Evolutionary conservation across 345 rosid genomes (phyloP).

Genomic region (Theobroma cacao): DNA sequence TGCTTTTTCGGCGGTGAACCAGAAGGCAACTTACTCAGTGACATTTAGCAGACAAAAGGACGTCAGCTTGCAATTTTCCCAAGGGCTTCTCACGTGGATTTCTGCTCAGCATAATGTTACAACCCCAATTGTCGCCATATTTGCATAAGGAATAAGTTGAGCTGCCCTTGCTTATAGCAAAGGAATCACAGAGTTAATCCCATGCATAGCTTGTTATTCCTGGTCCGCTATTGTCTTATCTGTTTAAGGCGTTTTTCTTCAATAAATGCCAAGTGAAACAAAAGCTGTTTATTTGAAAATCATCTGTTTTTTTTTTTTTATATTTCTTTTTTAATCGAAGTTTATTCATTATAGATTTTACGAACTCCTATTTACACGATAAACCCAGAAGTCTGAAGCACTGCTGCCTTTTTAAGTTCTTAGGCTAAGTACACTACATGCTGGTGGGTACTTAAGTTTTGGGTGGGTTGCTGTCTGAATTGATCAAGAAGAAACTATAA

Average conservation of each 20-base stretch:
- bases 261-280: not conserved
- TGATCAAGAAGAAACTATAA: too few relatives aligned
- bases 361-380: too few relatives aligned
- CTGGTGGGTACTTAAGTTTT: too few relatives aligned
- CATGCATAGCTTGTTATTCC: not conserved
- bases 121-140: slow-evolving; percentile 20
- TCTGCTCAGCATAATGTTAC: slow-evolving; percentile 15
- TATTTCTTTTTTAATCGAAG: too few relatives aligned
- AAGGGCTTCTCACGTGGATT: slow-evolving; percentile 31
- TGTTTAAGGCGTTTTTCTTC: not conserved
- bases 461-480: too few relatives aligned
- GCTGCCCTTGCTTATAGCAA: not conserved
- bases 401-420: too few relatives aligned
- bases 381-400: too few relatives aligned
- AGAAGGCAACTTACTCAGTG: slow-evolving; percentile 22
- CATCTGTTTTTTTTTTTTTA: too few relatives aligned
- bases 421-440: too few relatives aligned
- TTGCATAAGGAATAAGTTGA: not conserved
- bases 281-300: not conserved
- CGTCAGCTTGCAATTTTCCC: not conserved
- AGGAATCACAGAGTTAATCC: not conserved
- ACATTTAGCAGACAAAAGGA: slow-evolving; percentile 9
- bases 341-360: too few relatives aligned
- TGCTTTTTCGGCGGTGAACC: slow-evolving; percentile 16
- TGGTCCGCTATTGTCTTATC: not conserved